Evolutionary conservation across 805 yeast species (phyloP).

Genomic region (Candida maesae): DNA sequence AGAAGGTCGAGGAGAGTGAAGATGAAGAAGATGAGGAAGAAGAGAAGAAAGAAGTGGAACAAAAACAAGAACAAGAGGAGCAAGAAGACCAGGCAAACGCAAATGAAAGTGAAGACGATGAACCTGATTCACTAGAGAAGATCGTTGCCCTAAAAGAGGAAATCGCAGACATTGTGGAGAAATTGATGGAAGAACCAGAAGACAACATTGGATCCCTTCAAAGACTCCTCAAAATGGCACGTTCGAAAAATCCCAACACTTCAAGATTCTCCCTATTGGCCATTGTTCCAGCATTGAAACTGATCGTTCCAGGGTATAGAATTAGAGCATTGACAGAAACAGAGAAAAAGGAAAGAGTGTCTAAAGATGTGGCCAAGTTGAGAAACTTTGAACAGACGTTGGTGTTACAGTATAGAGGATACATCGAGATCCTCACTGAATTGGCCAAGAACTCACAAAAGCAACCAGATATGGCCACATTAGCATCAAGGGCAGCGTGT

Average conservation of each 20-base stretch:
- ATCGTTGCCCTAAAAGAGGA: constrained; percentile 70
- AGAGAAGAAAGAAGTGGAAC: constrained; percentile 6
- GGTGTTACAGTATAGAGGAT: constrained; percentile 63
- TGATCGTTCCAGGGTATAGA: constrained; percentile 82
- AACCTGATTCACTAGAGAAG: constrained; percentile 49
- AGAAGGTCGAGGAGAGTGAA: constrained; percentile 23
- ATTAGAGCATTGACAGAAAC: constrained; percentile 78
- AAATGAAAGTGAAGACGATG: constrained; percentile 26
- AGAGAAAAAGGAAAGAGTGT: constrained; percentile 77
- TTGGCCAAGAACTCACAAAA: constrained; percentile 37
- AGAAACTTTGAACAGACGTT: constrained; percentile 80
- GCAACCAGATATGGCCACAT: constrained; percentile 40
- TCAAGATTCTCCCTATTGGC: constrained; percentile 73
- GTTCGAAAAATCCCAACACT: constrained; percentile 61
- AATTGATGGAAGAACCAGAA: constrained; percentile 83
- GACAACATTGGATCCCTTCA: constrained; percentile 65
- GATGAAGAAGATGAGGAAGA: constrained; percentile 25
- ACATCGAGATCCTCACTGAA: constrained; percentile 51
- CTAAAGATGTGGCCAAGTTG: constrained; percentile 74
- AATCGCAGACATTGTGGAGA: constrained; percentile 76
- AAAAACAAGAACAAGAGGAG: constrained; percentile 24
- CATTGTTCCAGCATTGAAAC: constrained; percentile 77
- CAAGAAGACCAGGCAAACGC: constrained; percentile 27
- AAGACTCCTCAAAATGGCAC: constrained; percentile 66
- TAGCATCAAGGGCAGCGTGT: constrained; percentile 75